These are phyloP conservation scores for Clausena lansium DNA, from an alignment of 345 rosid genomes.

Conservation along the genomic window DNA sequence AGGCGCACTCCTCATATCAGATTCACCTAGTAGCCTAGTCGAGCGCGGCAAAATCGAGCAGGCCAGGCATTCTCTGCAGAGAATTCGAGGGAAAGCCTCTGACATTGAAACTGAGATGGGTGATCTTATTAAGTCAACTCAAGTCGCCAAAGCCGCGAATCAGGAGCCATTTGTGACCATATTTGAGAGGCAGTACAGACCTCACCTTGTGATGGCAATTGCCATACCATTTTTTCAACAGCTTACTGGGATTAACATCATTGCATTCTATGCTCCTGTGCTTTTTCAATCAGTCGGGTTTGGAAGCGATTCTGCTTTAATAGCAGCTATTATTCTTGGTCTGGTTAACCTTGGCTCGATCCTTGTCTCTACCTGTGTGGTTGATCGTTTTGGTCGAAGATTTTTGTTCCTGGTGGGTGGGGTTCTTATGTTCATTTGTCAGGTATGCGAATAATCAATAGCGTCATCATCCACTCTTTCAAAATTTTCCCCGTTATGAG, in stretches of 20 bases:
- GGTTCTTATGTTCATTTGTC: conserved; percentile 57
- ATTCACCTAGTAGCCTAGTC: conserved; percentile 72
- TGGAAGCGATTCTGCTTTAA: conserved; percentile 60
- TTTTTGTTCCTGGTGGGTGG: conserved; percentile 69
- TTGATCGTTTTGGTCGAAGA: conserved; percentile 76
- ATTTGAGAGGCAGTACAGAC: conserved; percentile 64
- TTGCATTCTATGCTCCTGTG: conserved; percentile 83
- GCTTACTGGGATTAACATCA: conserved; percentile 70
- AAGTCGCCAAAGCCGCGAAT: conserved; percentile 40
- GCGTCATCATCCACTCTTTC: not conserved
- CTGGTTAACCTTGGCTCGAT: conserved; percentile 63
- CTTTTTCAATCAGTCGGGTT: conserved; percentile 76
- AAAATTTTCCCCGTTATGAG: not conserved
- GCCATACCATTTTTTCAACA: conserved; percentile 76
- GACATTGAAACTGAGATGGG: conserved; percentile 53
- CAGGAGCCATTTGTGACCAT: conserved; percentile 53
- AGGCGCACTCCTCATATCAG: conserved; percentile 67
- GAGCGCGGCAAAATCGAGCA: conserved; percentile 57
- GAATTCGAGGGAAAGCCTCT: conserved; percentile 41
- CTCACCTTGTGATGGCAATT: conserved; percentile 69
- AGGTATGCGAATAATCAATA: conserved; percentile 37
- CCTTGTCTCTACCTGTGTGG: conserved; percentile 53
- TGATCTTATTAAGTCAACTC: conserved; percentile 50
- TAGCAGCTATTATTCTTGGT: conserved; percentile 66
- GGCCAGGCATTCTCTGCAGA: conserved; percentile 50